Percentiles rank a stretch among this genome's conserved stretches.
phyloP scores from a whole-genome alignment of 179 eudicot genomes.

The Spinacia oleracea region DNA sequence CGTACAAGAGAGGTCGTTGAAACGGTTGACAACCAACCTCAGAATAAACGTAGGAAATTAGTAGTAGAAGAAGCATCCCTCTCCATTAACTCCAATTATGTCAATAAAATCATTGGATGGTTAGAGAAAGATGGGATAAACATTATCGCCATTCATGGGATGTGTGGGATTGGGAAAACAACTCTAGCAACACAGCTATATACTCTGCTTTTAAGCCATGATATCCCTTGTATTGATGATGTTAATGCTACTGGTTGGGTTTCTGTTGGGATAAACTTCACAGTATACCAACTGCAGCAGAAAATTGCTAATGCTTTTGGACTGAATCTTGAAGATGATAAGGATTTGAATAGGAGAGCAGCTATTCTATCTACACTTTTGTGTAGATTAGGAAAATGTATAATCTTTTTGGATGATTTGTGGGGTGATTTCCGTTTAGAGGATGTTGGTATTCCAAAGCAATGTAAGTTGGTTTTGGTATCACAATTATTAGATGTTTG shows the following conservation, averaged over 20 bases:
- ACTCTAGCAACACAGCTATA: constrained; percentile 9
- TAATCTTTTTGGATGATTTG: constrained; percentile 23
- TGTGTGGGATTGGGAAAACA: constrained; percentile 30
- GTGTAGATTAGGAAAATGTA: not conserved
- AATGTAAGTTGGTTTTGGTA: constrained; percentile 13
- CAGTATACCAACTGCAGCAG: constrained; percentile 12
- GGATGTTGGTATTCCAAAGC: constrained; percentile 23
- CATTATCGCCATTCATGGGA: constrained; percentile 20
- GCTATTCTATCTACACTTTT: constrained; percentile 13
- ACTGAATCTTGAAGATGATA: constrained; percentile 14
- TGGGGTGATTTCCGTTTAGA: constrained; percentile 16
- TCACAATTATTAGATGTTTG: constrained; percentile 14
- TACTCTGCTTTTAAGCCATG: not conserved
- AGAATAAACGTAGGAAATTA: not conserved
- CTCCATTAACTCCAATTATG: not conserved
- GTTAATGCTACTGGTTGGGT: constrained; percentile 24
- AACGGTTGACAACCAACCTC: not conserved
- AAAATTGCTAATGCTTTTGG: constrained; percentile 15
- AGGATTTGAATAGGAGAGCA: constrained; percentile 26
- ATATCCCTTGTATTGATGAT: not conserved
- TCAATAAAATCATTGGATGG: not conserved
- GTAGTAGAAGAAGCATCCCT: not conserved
- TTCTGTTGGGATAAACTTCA: constrained; percentile 13
- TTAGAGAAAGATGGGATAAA: constrained; percentile 5
- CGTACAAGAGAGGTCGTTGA: not conserved